Evolutionary conservation across 192 early-diverging fungal species (phyloP).

Genomic region (Coemansia sp.): DNA sequence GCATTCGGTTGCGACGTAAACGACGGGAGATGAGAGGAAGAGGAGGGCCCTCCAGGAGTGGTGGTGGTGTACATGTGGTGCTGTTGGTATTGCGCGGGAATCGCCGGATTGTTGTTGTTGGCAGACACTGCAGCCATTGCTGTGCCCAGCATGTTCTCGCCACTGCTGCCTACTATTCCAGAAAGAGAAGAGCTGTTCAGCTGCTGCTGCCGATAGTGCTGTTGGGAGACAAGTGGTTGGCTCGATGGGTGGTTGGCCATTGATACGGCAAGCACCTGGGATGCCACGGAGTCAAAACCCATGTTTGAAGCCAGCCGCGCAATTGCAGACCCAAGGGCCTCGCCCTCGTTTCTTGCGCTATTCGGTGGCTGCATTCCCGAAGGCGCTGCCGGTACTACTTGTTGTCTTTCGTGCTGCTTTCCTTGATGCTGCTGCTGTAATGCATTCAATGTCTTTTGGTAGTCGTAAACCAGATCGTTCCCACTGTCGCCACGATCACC

Average conservation of each 20-base stretch:
- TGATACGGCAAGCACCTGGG: slow-evolving; percentile 30
- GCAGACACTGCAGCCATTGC: neutral
- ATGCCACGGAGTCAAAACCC: slow-evolving; percentile 35
- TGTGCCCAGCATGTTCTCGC: slow-evolving; percentile 3
- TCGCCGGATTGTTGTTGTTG: slow-evolving; percentile 1
- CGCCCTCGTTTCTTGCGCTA: slow-evolving; percentile 7
- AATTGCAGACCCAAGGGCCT: slow-evolving; percentile 21
- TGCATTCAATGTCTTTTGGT: slow-evolving; percentile 1
- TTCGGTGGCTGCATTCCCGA: neutral
- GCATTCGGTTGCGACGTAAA: slow-evolving; percentile 12
- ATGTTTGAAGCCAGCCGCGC: slow-evolving; percentile 42
- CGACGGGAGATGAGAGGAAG: slow-evolving; percentile 9
- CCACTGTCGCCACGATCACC: neutral
- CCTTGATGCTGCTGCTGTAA: slow-evolving; percentile 15
- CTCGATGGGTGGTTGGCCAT: slow-evolving; percentile 24
- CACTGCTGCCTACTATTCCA: slow-evolving; percentile 5
- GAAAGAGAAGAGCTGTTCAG: slow-evolving; percentile 5
- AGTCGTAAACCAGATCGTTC: slow-evolving; percentile 1
- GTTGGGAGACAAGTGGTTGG: neutral
- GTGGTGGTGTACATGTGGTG: slow-evolving; percentile 9
- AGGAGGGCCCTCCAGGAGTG: no score
- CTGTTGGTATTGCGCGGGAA: slow-evolving; percentile 13
- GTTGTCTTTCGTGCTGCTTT: neutral
- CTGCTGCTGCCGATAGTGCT: slow-evolving; percentile 7
- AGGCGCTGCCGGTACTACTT: neutral